A percentile compares a stretch with the other conserved stretches of the same genome.
phyloP scores from a whole-genome alignment of 495 filamentous ascomycete species.

The Hypoxylon subgilvum region DNA sequence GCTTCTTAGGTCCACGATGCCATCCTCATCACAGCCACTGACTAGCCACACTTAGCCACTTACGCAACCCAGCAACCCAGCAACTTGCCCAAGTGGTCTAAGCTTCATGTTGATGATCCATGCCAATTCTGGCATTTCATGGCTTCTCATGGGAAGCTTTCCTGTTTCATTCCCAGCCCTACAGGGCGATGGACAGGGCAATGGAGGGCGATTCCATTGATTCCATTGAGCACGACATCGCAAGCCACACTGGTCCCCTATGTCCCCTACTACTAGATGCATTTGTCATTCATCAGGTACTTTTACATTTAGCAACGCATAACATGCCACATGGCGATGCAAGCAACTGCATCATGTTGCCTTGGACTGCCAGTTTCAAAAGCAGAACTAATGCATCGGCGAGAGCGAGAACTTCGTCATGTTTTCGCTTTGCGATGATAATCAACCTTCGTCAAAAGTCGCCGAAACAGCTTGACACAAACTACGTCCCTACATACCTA shows the following conservation, averaged over 20 bases:
- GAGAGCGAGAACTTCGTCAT: background rate
- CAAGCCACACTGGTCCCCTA: too few species aligned
- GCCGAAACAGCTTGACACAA: background rate
- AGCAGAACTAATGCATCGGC: slow-evolving; percentile 3
- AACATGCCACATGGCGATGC: slow-evolving; percentile 12
- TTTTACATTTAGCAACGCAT: background rate
- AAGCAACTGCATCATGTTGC: background rate
- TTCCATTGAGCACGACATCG: slow-evolving; percentile 28
- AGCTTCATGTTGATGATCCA: too few species aligned
- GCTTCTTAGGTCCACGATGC: too few species aligned
- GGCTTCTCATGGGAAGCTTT: too few species aligned
- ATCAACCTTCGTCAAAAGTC: slow-evolving; percentile 4
- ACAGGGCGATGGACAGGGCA: slow-evolving; percentile 30
- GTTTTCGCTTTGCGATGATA: background rate
- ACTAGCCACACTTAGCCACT: background rate
- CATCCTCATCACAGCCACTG: background rate
- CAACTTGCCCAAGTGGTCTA: background rate
- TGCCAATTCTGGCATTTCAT: too few species aligned
- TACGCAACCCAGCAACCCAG: background rate
- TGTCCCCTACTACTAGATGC: background rate
- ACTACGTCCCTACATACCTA: too few species aligned
- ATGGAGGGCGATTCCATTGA: too few species aligned
- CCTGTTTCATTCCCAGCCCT: slow-evolving; percentile 28
- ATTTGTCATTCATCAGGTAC: background rate
- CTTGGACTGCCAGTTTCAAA: slow-evolving; percentile 18